Evolutionary conservation across 768 basidiomycete genomes (phyloP).

Genomic region (Strobilomyces echinocephalus): DNA sequence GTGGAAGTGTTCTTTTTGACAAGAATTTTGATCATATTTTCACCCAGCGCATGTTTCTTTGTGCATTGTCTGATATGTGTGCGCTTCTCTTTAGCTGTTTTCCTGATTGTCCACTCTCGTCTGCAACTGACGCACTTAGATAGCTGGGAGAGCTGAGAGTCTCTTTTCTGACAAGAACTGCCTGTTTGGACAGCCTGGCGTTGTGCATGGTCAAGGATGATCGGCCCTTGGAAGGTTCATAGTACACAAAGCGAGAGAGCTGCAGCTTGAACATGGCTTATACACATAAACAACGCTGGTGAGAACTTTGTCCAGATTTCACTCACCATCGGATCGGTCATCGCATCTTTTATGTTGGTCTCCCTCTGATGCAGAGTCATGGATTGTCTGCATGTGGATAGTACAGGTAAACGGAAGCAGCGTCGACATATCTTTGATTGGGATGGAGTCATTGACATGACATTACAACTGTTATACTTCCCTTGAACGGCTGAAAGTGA

Average conservation of each 20-base stretch:
- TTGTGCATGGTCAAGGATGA: neutral
- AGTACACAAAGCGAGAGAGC: constrained; percentile 43
- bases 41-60: constrained; percentile 49
- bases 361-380: neutral
- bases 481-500: too few relatives aligned
- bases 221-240: neutral
- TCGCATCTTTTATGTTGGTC: neutral
- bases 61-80: constrained; percentile 66
- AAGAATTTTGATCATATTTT: constrained; percentile 52
- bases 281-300: neutral
- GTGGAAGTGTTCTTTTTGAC: constrained; percentile 44
- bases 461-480: too few relatives aligned
- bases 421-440: too few relatives aligned
- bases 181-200: neutral
- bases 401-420: too few relatives aligned
- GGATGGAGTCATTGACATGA: too few relatives aligned
- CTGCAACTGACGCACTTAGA: constrained; percentile 63
- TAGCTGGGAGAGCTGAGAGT: constrained; percentile 44
- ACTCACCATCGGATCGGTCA: constrained; percentile 5
- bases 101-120: constrained; percentile 63
- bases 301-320: neutral
- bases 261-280: neutral
- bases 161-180: constrained; percentile 4
- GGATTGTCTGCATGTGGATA: too few relatives aligned
- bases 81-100: constrained; percentile 58